Percentiles rank a stretch among this genome's conserved stretches.
Evolutionary conservation across 352 stramenopile species (phyloP).

Genomic region (Globisporangium ultimum): DNA sequence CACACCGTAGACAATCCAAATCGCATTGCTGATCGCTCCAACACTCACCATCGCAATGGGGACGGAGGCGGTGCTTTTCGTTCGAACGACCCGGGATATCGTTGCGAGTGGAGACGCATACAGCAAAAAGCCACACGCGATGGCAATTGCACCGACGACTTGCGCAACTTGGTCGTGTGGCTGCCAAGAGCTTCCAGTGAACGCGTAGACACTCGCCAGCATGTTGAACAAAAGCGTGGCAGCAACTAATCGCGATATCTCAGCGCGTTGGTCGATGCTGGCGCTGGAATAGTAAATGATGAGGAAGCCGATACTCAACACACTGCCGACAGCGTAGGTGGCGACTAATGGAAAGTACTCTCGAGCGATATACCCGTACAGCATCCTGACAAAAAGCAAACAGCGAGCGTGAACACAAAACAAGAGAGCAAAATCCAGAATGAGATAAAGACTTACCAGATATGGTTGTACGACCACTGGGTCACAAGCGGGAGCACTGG

Average conservation of each 20-base stretch:
- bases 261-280: conserved; percentile 12
- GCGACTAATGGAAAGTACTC: conserved; percentile 54
- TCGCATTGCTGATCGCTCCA: conserved; percentile 33
- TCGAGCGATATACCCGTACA: conserved; percentile 32
- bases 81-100: conserved; percentile 23
- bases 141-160: conserved; percentile 24
- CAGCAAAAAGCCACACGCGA: conserved; percentile 25
- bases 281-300: conserved; percentile 41
- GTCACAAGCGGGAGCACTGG: conserved; percentile 32
- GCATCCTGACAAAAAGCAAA: conserved; percentile 19
- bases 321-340: conserved; percentile 28
- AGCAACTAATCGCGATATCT: conserved; percentile 12
- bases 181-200: conserved; percentile 11
- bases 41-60: conserved; percentile 35
- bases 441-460: conserved; percentile 26
- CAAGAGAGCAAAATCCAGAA: neutral
- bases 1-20: conserved; percentile 37
- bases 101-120: conserved; percentile 35
- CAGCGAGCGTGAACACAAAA: neutral
- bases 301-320: conserved; percentile 41
- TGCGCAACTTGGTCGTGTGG: conserved; percentile 10
- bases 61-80: conserved; percentile 29
- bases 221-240: conserved; percentile 23
- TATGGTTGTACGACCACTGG: conserved; percentile 43
- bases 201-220: conserved; percentile 16